Evolutionary conservation across 768 basidiomycete genomes (phyloP).

Genomic region (Boletus vermiculosoides): DNA sequence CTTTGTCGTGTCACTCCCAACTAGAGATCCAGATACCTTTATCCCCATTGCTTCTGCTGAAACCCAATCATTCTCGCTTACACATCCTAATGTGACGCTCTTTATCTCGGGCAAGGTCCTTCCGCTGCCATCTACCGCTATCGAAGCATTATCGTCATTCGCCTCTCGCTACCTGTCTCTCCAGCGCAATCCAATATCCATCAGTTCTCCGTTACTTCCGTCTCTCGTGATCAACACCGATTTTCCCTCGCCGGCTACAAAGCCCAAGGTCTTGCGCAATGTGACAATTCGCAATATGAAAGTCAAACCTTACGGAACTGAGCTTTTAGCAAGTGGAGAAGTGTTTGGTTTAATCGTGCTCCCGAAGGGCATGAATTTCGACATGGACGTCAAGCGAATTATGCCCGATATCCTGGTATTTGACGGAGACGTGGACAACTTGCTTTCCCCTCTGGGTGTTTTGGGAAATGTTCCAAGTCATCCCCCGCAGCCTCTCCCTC

Average conservation of each 20-base stretch:
- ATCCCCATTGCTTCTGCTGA: slow-evolving; percentile 55
- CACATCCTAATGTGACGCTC: slow-evolving; percentile 67
- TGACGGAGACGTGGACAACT: slow-evolving; percentile 62
- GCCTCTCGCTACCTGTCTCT: slow-evolving; percentile 64
- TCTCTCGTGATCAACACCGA: slow-evolving; percentile 43
- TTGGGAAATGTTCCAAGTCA: slow-evolving; percentile 41
- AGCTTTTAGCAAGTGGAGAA: slow-evolving; percentile 66
- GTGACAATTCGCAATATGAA: slow-evolving; percentile 79
- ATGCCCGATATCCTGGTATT: slow-evolving; percentile 77
- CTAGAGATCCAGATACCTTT: slow-evolving; percentile 15
- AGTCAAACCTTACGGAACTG: slow-evolving; percentile 47
- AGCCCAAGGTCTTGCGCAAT: slow-evolving; percentile 64
- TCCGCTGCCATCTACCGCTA: slow-evolving; percentile 45
- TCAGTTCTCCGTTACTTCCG: slow-evolving; percentile 57
- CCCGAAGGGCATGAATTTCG: slow-evolving; percentile 65
- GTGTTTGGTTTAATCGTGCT: slow-evolving; percentile 66
- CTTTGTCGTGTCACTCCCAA: slow-evolving; percentile 56
- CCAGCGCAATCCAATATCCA: slow-evolving; percentile 52
- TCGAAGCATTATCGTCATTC: slow-evolving; percentile 53
- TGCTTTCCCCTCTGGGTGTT: slow-evolving; percentile 1
- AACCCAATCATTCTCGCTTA: slow-evolving; percentile 56
- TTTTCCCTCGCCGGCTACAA: slow-evolving; percentile 67
- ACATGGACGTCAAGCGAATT: slow-evolving; percentile 59
- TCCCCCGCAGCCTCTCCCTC: slow-evolving; percentile 66
- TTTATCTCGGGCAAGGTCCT: slow-evolving; percentile 55